Evolutionary conservation across 495 filamentous ascomycete species (phyloP).

Genomic region (Tetracladium setigerum): DNA sequence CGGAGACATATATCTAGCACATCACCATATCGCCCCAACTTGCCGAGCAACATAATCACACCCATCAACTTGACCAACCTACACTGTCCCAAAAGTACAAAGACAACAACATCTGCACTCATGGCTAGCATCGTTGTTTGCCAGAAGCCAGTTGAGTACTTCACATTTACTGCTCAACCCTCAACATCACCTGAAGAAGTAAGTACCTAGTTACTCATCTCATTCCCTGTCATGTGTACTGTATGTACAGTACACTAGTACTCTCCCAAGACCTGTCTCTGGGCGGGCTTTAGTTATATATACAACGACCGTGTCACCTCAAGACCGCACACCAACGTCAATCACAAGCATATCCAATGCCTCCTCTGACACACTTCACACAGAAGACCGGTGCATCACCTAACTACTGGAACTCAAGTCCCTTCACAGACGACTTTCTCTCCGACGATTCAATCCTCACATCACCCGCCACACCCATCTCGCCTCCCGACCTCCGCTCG

Average conservation of each 20-base stretch:
- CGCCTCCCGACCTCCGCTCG: neutral
- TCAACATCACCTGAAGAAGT: slow-evolving; percentile 4
- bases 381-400: slow-evolving; percentile 8
- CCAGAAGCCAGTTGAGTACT: slow-evolving; percentile 9
- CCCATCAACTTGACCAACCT: too few species aligned
- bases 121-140: slow-evolving; percentile 14
- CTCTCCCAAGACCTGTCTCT: neutral
- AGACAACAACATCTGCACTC: neutral
- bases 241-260: neutral
- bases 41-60: too few species aligned
- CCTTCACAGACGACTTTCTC: slow-evolving; percentile 11
- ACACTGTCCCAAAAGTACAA: too few species aligned
- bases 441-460: slow-evolving; percentile 15
- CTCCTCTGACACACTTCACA: slow-evolving; percentile 2
- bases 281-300: neutral
- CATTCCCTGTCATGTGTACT: neutral
- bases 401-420: slow-evolving; percentile 9
- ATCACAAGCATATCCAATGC: neutral
- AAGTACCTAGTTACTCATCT: slow-evolving; percentile 9
- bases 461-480: slow-evolving; percentile 12
- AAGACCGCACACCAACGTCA: neutral
- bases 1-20: too few species aligned
- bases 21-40: too few species aligned
- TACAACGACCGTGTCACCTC: neutral
- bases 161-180: slow-evolving; percentile 1